Evolutionary conservation across 2,329 filamentous ascomycete species (phyloP), one percentile per base, ranked within the genome.

Genomic region (Pseudogymnoascus sp.): DNA sequence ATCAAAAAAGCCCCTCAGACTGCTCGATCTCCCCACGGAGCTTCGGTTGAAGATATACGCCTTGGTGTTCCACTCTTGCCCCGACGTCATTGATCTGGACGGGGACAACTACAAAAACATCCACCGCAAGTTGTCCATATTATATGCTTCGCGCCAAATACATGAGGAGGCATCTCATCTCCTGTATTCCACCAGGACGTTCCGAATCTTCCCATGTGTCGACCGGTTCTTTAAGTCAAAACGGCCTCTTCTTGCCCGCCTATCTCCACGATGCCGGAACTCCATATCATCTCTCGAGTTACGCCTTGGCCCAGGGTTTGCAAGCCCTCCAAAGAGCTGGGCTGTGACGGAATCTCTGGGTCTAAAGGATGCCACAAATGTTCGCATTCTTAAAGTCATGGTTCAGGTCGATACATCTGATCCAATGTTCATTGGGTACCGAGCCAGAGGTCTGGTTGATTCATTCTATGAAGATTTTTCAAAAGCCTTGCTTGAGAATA

Each of bases 361-460:
- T 0, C 78, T 93, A 6, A 68, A 72, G 1, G 85, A 90, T 61
- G 88, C 86, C 72, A 74, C 75, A 63, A 83, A 80, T 59, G 81
- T 89, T 19, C 79, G 81, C 31, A 78, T 77, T 13, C 72, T 93
- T 59, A 83, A 81, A 26, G 81, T 93, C 10, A 89, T 89, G 70
- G 83, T 91, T 24, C 85, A 92, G 73, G 83, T 82, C 66, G 89
- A 93, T 70, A 88, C 89, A 0, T 88, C 85, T 61, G 82, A 88
- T 68, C 80, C 79, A 29, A 76, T 85, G 19, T 91, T 90, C 69
- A 82, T 83, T 62, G 88, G 87, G 0, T 92, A 88, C 69, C 81
- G 87, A 13, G 67, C 71, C 21, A 67, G 65, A 62, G 80, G 82
- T 26, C 19, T 42, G n/a, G 80, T 81, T 1, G 81, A 86, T 26